Evolutionary conservation across 2,329 filamentous ascomycete genomes (phyloP), one percentile per base, ranked within the genome.

Genomic region (Myriosclerotinia curreyana): DNA sequence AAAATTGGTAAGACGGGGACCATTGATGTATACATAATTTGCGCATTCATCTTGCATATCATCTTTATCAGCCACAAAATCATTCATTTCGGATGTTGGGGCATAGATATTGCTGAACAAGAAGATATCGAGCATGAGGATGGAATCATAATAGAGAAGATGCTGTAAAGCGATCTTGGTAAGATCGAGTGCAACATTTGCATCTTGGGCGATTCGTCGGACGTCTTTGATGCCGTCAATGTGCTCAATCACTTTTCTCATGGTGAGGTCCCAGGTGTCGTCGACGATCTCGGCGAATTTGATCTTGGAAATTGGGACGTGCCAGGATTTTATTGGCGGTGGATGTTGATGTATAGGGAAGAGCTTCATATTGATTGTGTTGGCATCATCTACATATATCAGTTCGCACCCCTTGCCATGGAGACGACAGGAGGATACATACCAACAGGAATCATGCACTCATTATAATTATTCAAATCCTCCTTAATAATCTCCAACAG

Each of bases 361-460:
- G 58, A 97, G 85, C 78, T 97, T 97, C 83, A 97, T 91, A 77
- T 97, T 96, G 76, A 97, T 87, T 0, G 92, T 96, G 75, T 96
- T 97, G 66, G 92, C 87, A 70, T 96, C 92, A 76, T 96, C 92
- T 92, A 62, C 22, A 40, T 38, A 28, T 31, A 60, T 71, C n/a
- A 64, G 38, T 25, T 62, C 14, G 38, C 60, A 28, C 11, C 64
- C 63, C 36, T 54, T 14, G 9, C 5, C 5, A 12, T 36, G 25
- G 5, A 11, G 7, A 6, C n/a, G 8, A 1, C n/a, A n/a, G 14
- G 22, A 25, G 40, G 31, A 66, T 20, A 80, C 84, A 68, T 79
- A 93, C 91, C 91, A 68, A 97, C 94, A 0, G 93, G 93, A 72
- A 97, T 96, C 93, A 96, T 96, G 81, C 93, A 96, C 79, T 99